Percentiles rank a stretch among this genome's conserved stretches.
Evolutionary conservation across 331 rosid genomes (phyloP).

Genomic region (Dryas integrifolia): DNA sequence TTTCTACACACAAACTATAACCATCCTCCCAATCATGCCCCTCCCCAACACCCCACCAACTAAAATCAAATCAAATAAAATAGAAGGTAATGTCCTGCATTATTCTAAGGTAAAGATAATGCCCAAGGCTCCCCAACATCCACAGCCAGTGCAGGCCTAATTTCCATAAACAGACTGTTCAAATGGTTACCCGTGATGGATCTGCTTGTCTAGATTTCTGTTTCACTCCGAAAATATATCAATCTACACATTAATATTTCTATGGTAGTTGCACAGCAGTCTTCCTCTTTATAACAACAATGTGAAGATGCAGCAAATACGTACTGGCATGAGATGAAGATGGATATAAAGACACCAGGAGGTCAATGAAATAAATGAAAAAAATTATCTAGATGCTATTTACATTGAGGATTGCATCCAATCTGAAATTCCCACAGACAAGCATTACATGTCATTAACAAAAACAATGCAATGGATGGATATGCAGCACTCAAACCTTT

Average conservation of each 20-base stretch:
- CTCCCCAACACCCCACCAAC: no score
- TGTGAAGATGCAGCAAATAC: background rate
- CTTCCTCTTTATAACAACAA: background rate
- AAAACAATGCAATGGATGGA: conserved; percentile 23
- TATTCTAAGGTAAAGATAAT: no score
- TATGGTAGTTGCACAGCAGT: background rate
- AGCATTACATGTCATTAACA: conserved; percentile 20
- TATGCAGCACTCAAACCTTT: conserved; percentile 54
- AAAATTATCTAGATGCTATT: background rate
- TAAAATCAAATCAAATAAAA: no score
- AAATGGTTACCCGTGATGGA: no score
- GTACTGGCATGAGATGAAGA: background rate
- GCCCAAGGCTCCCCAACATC: no score
- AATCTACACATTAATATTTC: background rate
- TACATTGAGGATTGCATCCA: conserved; percentile 13
- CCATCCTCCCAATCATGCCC: no score
- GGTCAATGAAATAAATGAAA: background rate
- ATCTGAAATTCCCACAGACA: conserved; percentile 21
- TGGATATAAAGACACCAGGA: background rate
- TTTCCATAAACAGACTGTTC: no score
- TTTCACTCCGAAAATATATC: background rate
- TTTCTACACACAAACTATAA: no score
- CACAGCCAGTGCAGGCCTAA: no score
- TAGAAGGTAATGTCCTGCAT: no score
- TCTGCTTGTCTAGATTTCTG: background rate